Percentiles rank a stretch among this genome's conserved stretches.
Conservation (phyloP, 2,329 filamentous ascomycete species). For the Didymella segeticola region DNA sequence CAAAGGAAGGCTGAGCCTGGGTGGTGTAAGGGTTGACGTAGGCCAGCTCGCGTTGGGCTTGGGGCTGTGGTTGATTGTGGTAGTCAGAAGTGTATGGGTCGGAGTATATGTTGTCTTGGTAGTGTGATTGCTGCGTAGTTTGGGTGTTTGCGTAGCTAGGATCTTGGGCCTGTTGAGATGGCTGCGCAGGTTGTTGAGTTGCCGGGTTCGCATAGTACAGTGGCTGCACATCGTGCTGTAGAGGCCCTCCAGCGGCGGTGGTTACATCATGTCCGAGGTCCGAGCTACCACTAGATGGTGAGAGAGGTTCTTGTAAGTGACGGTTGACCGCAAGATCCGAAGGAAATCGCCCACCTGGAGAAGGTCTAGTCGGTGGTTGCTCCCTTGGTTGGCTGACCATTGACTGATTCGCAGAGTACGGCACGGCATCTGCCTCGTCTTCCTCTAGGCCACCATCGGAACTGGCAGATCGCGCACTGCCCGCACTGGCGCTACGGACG, state of each 20-base stretch:
- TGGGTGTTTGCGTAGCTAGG: neutral
- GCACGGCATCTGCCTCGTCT: conserved; percentile 69
- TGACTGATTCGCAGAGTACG: conserved; percentile 67
- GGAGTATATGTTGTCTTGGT: conserved; percentile 21
- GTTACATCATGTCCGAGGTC: conserved; percentile 66
- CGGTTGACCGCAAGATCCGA: conserved; percentile 89
- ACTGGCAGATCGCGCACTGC: conserved; percentile 61
- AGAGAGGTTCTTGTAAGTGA: conserved; percentile 79
- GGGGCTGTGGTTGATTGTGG: conserved; percentile 3
- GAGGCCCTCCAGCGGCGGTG: conserved; percentile 61
- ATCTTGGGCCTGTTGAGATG: conserved; percentile 19
- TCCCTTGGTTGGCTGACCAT: conserved; percentile 47
- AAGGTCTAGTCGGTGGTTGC: conserved; percentile 69
- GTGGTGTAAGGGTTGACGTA: conserved; percentile 18
- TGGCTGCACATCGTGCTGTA: conserved; percentile 51
- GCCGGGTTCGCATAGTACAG: conserved; percentile 29
- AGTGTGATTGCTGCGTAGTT: neutral
- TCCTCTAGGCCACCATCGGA: conserved; percentile 46
- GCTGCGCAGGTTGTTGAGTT: conserved; percentile 26
- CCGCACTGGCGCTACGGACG: conserved; percentile 76
- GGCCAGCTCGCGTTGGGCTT: conserved; percentile 5
- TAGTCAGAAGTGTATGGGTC: conserved; percentile 27
- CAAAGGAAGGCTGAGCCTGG: conserved; percentile 12
- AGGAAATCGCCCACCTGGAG: conserved; percentile 95
- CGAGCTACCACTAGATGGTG: conserved; percentile 83